Percentiles rank a stretch among this genome's conserved stretches.
phyloP scores from a whole-genome alignment of 306 rosid species.

The barrel medic (Medicago truncatula) region DNA sequence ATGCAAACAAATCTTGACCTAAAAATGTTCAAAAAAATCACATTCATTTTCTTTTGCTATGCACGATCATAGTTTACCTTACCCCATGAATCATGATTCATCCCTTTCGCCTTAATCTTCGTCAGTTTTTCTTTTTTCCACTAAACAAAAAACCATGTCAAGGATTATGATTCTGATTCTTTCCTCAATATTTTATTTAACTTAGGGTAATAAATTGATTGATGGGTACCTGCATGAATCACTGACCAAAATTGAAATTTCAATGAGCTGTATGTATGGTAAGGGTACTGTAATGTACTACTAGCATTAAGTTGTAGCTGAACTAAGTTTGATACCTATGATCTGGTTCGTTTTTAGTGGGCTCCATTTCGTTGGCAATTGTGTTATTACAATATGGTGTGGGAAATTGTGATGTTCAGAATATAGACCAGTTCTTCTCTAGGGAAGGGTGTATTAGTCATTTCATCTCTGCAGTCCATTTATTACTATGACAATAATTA shows the following conservation, averaged over 20 bases:
- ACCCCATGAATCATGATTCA: constrained; percentile 38
- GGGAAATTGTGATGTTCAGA: constrained; percentile 57
- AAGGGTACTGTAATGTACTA: constrained; percentile 32
- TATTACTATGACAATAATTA: constrained; percentile 33
- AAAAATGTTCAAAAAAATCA: neutral
- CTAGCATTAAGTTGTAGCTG: constrained; percentile 43
- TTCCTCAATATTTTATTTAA: neutral
- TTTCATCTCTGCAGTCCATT: constrained; percentile 15
- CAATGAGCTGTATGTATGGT: constrained; percentile 40
- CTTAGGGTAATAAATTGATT: constrained; percentile 11
- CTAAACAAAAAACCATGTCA: constrained; percentile 27
- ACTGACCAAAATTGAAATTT: constrained; percentile 28
- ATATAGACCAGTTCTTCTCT: constrained; percentile 42
- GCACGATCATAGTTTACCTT: constrained; percentile 4
- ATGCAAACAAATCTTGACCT: constrained; percentile 17
- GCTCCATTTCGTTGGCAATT: constrained; percentile 56
- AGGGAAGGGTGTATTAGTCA: constrained; percentile 46
- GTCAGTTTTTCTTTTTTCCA: constrained; percentile 47
- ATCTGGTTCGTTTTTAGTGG: constrained; percentile 51
- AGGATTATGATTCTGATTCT: neutral
- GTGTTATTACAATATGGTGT: constrained; percentile 23
- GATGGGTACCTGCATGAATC: constrained; percentile 42
- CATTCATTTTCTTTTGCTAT: constrained; percentile 27
- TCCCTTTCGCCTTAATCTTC: constrained; percentile 65
- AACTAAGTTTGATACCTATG: constrained; percentile 44